Conservation (phyloP, 2,329 filamentous ascomycete genomes). For the Ophiostoma tasmaniense region DNA sequence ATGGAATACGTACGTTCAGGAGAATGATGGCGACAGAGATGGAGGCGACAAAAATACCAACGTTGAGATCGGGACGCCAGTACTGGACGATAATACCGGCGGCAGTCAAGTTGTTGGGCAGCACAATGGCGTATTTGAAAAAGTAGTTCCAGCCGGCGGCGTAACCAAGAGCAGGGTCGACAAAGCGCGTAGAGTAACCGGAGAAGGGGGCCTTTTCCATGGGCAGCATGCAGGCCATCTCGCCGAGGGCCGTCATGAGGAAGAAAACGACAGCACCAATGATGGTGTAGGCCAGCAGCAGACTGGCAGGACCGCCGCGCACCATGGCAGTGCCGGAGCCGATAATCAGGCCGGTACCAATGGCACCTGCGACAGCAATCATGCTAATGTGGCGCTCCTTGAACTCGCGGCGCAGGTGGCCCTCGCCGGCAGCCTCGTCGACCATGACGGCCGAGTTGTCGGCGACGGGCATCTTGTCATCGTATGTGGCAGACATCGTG, state of each 20-base stretch:
- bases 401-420: conserved; percentile 24
- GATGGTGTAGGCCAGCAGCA: conserved; percentile 50
- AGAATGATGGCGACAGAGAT: conserved; percentile 58
- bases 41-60: conserved; percentile 61
- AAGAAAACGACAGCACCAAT: conserved; percentile 33
- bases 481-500: not conserved
- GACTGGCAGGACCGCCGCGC: conserved; percentile 37
- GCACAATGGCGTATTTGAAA: conserved; percentile 12
- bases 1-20: conserved; percentile 31
- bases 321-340: conserved; percentile 49
- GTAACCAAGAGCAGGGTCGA: conserved; percentile 55
- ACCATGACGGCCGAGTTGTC: not conserved
- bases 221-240: conserved; percentile 57
- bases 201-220: conserved; percentile 8
- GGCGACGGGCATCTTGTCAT: not conserved
- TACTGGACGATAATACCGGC: conserved; percentile 11
- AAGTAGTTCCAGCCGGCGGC: conserved; percentile 34
- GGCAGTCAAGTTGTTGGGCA: conserved; percentile 10
- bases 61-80: conserved; percentile 30
- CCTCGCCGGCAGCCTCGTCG: conserved; percentile 19
- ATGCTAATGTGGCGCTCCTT: conserved; percentile 42
- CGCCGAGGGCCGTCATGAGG: conserved; percentile 42
- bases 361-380: conserved; percentile 40
- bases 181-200: conserved; percentile 52
- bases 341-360: conserved; percentile 38